Evolutionary conservation across 192 early-diverging fungal genomes (phyloP).

Genomic region (Entomortierella lignicola): DNA sequence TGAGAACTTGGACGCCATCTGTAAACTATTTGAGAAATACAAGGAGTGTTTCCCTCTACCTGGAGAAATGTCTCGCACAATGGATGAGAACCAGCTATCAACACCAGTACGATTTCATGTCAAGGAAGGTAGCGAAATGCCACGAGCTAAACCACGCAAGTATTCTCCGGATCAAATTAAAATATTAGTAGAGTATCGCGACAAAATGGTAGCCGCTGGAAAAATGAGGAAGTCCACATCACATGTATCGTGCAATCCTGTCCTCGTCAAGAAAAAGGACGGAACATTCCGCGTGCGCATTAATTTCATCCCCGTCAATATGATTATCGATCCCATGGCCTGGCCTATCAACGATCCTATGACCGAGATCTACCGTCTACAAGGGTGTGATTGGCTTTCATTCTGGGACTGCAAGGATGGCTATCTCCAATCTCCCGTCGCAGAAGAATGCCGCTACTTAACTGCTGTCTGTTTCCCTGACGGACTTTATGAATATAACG

Average conservation of each 20-base stretch:
- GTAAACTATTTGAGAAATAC: background rate
- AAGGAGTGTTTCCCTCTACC: background rate
- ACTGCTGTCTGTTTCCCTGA: constrained; percentile 11
- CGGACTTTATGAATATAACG: constrained; percentile 7
- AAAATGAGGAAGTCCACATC: constrained; percentile 5
- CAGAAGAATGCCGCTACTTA: background rate
- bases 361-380: constrained; percentile 2
- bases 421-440: constrained; percentile 12
- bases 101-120: background rate
- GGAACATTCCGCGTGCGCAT: constrained; percentile 4
- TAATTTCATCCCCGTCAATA: constrained; percentile 18
- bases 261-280: constrained; percentile 3
- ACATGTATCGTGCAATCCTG: constrained; percentile 1
- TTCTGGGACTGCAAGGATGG: constrained; percentile 24
- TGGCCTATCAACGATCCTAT: constrained; percentile 11
- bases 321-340: background rate
- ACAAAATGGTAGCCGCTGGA: background rate
- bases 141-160: background rate
- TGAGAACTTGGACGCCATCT: too few species aligned
- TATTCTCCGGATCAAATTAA: constrained; percentile 1
- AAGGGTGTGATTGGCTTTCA: background rate
- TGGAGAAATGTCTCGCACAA: constrained; percentile 12
- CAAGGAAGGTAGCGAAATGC: too few species aligned
- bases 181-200: background rate
- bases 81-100: background rate